These are phyloP conservation scores for Cucumis hystrix DNA, from an alignment of 306 rosid genomes.

Conservation along the genomic window DNA sequence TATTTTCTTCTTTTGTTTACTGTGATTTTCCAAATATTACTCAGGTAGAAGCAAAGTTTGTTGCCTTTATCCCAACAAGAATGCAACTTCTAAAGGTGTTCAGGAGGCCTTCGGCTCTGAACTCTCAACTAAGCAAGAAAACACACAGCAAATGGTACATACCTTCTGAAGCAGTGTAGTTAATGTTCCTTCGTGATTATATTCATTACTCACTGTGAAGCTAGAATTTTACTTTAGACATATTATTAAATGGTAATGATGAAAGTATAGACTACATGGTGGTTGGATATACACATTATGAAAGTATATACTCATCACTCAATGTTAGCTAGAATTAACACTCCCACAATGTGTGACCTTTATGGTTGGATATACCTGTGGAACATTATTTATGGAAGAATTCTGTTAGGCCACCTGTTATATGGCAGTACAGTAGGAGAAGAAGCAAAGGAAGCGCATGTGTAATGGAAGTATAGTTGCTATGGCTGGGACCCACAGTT, in stretches of 20 bases:
- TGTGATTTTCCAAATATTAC: background rate
- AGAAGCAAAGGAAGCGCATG: too few relatives aligned
- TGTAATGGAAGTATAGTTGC: too few relatives aligned
- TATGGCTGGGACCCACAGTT: too few relatives aligned
- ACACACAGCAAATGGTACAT: constrained; percentile 27
- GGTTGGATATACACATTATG: too few relatives aligned
- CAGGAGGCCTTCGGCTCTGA: constrained; percentile 51
- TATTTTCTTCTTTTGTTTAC: background rate
- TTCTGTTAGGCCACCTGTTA: too few relatives aligned
- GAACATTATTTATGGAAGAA: background rate
- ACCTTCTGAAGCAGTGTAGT: background rate
- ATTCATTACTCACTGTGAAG: background rate
- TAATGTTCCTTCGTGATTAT: background rate
- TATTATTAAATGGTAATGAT: background rate
- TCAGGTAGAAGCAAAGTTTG: constrained; percentile 65
- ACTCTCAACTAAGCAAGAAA: constrained; percentile 18
- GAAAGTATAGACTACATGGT: background rate
- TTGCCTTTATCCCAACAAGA: constrained; percentile 94
- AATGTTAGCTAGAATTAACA: background rate
- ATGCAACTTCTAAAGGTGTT: constrained; percentile 38
- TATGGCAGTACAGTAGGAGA: too few relatives aligned
- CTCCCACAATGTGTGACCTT: background rate
- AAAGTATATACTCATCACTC: too few relatives aligned
- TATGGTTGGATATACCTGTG: background rate
- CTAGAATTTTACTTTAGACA: background rate